Conservation (phyloP, 2,329 filamentous ascomycete genomes). For the Fusarium nygamai region DNA sequence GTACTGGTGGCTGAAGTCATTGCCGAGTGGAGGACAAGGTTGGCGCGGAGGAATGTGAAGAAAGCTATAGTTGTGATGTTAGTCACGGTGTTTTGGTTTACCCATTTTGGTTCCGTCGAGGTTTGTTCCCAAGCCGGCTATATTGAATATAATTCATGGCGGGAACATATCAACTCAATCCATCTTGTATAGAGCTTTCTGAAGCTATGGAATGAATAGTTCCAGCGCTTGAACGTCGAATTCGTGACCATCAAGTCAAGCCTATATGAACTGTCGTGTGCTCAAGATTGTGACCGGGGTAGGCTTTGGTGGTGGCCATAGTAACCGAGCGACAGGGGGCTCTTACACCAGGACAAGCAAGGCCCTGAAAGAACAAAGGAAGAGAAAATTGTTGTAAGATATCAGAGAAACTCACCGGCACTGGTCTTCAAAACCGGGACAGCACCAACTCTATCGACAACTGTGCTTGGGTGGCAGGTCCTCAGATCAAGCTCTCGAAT, state of each 20-base stretch:
- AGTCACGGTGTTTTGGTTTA: constrained; percentile 22
- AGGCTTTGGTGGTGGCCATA: constrained; percentile 28
- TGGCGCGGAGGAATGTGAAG: constrained; percentile 83
- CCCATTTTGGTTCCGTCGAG: not conserved
- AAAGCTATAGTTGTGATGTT: constrained; percentile 67
- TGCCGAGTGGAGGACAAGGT: constrained; percentile 74
- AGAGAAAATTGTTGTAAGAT: constrained; percentile 6
- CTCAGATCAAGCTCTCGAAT: constrained; percentile 63
- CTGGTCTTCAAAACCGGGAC: constrained; percentile 69
- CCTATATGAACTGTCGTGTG: constrained; percentile 8
- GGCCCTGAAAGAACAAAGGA: not conserved
- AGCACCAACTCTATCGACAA: constrained; percentile 64
- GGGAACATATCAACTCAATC: not conserved
- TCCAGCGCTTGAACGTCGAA: not conserved
- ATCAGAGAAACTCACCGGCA: constrained; percentile 60
- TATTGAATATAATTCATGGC: not conserved
- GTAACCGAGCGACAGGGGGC: constrained; percentile 33
- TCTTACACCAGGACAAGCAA: constrained; percentile 23
- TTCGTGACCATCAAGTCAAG: not conserved
- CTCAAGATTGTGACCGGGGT: constrained; percentile 14
- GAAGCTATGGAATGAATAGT: not conserved
- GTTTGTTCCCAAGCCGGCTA: not conserved
- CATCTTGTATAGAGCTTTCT: not conserved
- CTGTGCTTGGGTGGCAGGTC: constrained; percentile 57
- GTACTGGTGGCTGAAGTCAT: constrained; percentile 73